These are phyloP conservation scores for Alternaria alternata DNA, from an alignment of 2,329 filamentous ascomycete species.

Conservation along the genomic window DNA sequence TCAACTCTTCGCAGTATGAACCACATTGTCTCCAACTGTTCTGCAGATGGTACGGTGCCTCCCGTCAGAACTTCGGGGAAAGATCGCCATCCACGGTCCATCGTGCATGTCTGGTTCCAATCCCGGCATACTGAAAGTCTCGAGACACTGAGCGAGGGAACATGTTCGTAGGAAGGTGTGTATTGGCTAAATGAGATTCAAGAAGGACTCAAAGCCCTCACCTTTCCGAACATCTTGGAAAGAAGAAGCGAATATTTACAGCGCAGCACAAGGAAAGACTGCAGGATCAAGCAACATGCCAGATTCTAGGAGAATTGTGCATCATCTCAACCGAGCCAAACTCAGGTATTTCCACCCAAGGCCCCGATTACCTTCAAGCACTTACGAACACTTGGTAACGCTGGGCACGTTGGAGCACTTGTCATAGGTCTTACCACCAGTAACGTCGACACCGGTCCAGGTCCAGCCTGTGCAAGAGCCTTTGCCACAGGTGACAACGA, in stretches of 20 bases:
- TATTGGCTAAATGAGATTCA: too few relatives aligned
- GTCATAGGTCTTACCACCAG: conserved; percentile 49
- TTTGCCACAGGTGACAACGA: conserved; percentile 62
- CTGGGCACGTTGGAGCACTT: conserved; percentile 49
- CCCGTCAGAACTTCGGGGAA: not conserved
- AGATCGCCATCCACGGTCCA: not conserved
- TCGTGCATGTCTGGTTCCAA: not conserved
- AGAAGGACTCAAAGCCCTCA: not conserved
- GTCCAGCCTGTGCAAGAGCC: conserved; percentile 62
- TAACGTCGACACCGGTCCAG: conserved; percentile 56
- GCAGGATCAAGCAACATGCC: not conserved
- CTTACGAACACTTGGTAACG: conserved; percentile 28
- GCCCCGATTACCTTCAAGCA: not conserved
- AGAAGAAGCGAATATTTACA: conserved; percentile 6
- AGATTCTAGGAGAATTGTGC: not conserved
- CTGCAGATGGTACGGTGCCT: not conserved
- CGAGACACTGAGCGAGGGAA: not conserved
- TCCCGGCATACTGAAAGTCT: not conserved
- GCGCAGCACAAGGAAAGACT: not conserved
- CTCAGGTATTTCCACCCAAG: not conserved
- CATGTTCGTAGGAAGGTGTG: not conserved
- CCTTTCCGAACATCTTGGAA: not conserved
- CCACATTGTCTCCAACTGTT: not conserved
- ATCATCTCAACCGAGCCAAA: not conserved
- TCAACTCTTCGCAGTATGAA: not conserved